A percentile compares a stretch with the other conserved stretches of the same genome.
These are phyloP conservation scores for Corynascus novoguineensis DNA, from an alignment of 495 filamentous ascomycete species.

Conservation along the genomic window DNA sequence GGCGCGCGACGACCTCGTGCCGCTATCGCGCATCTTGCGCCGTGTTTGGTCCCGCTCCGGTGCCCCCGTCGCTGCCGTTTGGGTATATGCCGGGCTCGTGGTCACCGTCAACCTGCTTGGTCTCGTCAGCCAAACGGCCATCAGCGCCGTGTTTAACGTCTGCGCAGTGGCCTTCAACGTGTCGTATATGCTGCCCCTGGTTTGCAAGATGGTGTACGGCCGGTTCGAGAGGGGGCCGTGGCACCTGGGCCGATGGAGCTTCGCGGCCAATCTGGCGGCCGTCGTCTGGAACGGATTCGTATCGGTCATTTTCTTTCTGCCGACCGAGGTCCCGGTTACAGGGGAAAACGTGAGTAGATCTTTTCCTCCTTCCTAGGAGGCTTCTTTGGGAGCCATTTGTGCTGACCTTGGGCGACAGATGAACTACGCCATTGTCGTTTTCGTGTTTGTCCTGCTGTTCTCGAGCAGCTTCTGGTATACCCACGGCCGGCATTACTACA, in stretches of 20 bases:
- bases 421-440: constrained; percentile 45
- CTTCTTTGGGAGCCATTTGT: neutral
- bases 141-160: constrained; percentile 58
- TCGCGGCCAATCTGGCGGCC: constrained; percentile 48
- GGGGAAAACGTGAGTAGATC: constrained; percentile 33
- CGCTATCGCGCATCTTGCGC: constrained; percentile 50
- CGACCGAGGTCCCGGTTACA: constrained; percentile 50
- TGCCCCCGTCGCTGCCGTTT: constrained; percentile 57
- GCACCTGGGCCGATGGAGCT: constrained; percentile 48
- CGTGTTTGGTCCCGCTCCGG: constrained; percentile 49
- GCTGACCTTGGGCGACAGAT: constrained; percentile 24
- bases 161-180: constrained; percentile 60
- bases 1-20: constrained; percentile 55
- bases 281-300: constrained; percentile 58
- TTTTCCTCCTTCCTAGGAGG: constrained; percentile 3
- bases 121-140: constrained; percentile 57
- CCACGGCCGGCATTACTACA: constrained; percentile 46
- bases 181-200: constrained; percentile 56
- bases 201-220: constrained; percentile 55
- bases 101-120: constrained; percentile 59
- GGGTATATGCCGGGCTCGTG: constrained; percentile 52
- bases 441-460: constrained; percentile 41
- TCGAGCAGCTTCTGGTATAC: constrained; percentile 48
- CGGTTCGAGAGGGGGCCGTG: constrained; percentile 56
- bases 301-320: constrained; percentile 56